These are phyloP conservation scores for Hericium coralloides DNA, from an alignment of 768 basidiomycete genomes.

Conservation along the genomic window DNA sequence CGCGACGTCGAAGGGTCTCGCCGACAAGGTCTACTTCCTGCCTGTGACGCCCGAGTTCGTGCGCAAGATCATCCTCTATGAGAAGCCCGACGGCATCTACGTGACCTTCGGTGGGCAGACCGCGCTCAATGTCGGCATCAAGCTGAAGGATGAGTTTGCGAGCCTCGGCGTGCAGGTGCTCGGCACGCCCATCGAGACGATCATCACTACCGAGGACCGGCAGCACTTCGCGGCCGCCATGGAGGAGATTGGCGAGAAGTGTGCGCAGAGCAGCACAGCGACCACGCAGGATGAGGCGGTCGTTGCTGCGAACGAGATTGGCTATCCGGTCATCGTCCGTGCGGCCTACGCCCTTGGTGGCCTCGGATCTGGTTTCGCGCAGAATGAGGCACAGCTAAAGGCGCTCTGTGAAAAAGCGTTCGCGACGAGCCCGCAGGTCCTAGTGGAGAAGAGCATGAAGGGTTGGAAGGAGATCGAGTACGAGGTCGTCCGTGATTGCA, in stretches of 20 bases:
- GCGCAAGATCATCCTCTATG: constrained; percentile 95
- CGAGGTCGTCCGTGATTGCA: constrained; percentile 95
- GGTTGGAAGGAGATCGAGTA: constrained; percentile 99
- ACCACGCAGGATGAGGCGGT: constrained; percentile 93
- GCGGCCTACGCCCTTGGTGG: constrained; percentile 97
- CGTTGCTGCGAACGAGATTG: constrained; percentile 81
- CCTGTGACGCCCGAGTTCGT: constrained; percentile 98
- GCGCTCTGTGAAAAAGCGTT: constrained; percentile 92
- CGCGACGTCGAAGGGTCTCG: constrained; percentile 92
- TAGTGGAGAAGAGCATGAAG: constrained; percentile 99
- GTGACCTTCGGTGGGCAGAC: constrained; percentile 98
- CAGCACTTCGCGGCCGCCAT: constrained; percentile 79
- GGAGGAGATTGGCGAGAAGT: constrained; percentile 51
- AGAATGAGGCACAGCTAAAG: constrained; percentile 81
- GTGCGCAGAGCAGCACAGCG: constrained; percentile 80
- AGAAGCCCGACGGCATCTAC: constrained; percentile 98
- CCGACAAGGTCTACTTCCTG: constrained; percentile 99
- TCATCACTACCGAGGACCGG: constrained; percentile 68
- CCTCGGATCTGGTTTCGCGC: constrained; percentile 97
- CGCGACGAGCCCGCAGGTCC: constrained; percentile 93
- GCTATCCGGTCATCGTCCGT: constrained; percentile 96
- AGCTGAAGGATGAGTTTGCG: constrained; percentile 61
- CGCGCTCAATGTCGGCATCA: constrained; percentile 95
- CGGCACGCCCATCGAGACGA: constrained; percentile 85
- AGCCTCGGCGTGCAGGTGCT: constrained; percentile 84